Conservation (phyloP, 1,284 basidiomycete species). For the Xerocomus nothofagi region DNA sequence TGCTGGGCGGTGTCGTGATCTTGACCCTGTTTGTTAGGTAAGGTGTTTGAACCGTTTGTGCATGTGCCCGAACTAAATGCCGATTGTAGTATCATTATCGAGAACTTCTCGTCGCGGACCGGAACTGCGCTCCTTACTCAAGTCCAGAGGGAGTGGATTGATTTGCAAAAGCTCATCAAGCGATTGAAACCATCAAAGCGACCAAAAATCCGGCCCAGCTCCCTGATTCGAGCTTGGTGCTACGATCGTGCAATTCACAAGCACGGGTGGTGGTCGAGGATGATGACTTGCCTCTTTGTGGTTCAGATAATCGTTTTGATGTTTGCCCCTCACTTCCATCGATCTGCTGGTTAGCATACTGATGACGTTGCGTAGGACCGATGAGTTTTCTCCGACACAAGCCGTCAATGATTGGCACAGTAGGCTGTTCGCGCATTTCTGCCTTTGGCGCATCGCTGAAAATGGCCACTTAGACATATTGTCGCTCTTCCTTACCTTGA, state of each 20-base stretch:
- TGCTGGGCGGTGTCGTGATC: conserved; percentile 90
- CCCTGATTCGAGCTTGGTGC: conserved; percentile 78
- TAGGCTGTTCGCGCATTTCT: conserved; percentile 38
- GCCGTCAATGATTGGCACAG: conserved; percentile 67
- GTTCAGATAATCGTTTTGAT: conserved; percentile 86
- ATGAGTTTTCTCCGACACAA: conserved; percentile 65
- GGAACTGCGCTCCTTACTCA: conserved; percentile 83
- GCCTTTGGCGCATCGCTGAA: conserved; percentile 7
- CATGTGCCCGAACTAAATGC: background rate
- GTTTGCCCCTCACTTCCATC: conserved; percentile 46
- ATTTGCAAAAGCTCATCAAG: conserved; percentile 85
- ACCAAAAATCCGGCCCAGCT: conserved; percentile 62
- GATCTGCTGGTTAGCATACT: background rate
- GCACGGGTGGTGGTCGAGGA: conserved; percentile 91
- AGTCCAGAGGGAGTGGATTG: conserved; percentile 95
- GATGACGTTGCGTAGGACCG: conserved; percentile 56
- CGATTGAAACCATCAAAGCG: conserved; percentile 87
- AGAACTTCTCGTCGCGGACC: conserved; percentile 87
- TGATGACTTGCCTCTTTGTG: conserved; percentile 82
- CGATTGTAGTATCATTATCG: conserved; percentile 82
- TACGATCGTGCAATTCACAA: conserved; percentile 89
- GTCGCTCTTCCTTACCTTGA: conserved; percentile 72
- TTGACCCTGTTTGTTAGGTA: conserved; percentile 87
- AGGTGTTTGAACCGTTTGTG: conserved; percentile 16
- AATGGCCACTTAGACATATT: conserved; percentile 54